Percentiles rank a stretch among this genome's conserved stretches.
These are phyloP conservation scores for Closterium sp. DNA, from an alignment of 139 green algal genomes.

Conservation along the genomic window DNA sequence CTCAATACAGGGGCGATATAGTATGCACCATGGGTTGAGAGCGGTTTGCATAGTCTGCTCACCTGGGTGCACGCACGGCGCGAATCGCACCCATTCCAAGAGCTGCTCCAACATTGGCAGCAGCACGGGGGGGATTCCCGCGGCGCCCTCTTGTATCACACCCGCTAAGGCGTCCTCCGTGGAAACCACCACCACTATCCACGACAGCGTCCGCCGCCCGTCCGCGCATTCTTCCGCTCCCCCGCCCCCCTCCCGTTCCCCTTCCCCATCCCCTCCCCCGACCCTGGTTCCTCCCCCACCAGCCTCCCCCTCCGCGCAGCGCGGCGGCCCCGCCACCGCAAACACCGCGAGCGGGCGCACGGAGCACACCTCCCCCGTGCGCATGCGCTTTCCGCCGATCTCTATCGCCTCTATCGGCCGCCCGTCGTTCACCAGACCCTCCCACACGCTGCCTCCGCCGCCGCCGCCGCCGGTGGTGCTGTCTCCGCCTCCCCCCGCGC, in stretches of 20 bases:
- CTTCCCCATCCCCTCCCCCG: not conserved
- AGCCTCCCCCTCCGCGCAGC: no score
- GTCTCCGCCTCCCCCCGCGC: no score
- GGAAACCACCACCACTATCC: conserved; percentile 24
- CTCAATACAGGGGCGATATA: no score
- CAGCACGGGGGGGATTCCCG: conserved; percentile 82
- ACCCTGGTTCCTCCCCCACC: no score
- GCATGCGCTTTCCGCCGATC: not conserved
- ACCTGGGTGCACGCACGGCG: not conserved
- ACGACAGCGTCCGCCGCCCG: conserved; percentile 55
- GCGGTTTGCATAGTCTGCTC: not conserved
- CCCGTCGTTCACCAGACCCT: conserved; percentile 11
- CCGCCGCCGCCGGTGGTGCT: no score
- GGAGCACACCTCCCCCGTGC: conserved; percentile 16
- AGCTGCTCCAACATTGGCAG: conserved; percentile 1
- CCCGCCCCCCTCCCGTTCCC: not conserved
- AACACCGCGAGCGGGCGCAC: conserved; percentile 24
- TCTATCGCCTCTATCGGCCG: conserved; percentile 22
- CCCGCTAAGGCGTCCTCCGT: not conserved
- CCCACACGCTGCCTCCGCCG: conserved; percentile 24
- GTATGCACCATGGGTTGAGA: no score
- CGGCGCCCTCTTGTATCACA: conserved; percentile 55
- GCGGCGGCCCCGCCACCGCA: not conserved
- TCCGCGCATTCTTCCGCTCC: not conserved
- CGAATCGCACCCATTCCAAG: conserved; percentile 24